Base-by-base conservation (phyloP, 148 eudicot genomes). In the Mesembryanthemum crystallinum region DNA sequence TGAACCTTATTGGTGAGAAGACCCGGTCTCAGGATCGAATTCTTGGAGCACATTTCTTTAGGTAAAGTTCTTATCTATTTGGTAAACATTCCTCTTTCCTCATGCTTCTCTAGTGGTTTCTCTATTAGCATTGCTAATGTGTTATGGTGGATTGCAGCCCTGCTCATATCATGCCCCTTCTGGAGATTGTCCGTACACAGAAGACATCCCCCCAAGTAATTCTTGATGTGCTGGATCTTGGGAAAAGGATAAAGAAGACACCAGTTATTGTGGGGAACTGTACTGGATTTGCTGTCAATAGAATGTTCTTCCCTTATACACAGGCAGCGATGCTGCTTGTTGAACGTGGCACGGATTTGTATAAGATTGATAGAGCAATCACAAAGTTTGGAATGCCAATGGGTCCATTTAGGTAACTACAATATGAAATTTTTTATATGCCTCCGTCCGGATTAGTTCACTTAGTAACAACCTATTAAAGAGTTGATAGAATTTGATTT, bases 201-300 rank as follows among this genome's bases (percentile, higher is more conserved):
- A 92, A 78, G 85, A 94, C 98, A 47, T 92, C 97, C 69, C 88
- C 98, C 7, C 98, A 94, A 90, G 94, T 80, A 65, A 88, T 94
- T 70, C 85, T 92, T 18, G 98, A 94, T 77, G 85, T 92, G 64
- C 81, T 94, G 37, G 91, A 92, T 80, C 87, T 94, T 33, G 98
- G 98, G 39, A 94, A 94, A 77, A 94, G 83, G 84, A 92, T 94
- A 64, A 94, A 71, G 82, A 94, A 94, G 85, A 92, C 96, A 37
- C 98, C 98, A 37, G 87, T 94, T 62, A 92, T 94, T 35, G 98
- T 92, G 55, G 96, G 98, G 64, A 94, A 94, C 69, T 94, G 98
- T 85, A 94, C 97, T 20, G 98, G 98, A 20, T 94, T 94, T 84
- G 98, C 98, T 74, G 98, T 94, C 79, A 94, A 92, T 75, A 85